Evolutionary conservation across 2,329 filamentous ascomycete species (phyloP), one percentile per base, ranked within the genome.

Genomic region (Capronia coronata): DNA sequence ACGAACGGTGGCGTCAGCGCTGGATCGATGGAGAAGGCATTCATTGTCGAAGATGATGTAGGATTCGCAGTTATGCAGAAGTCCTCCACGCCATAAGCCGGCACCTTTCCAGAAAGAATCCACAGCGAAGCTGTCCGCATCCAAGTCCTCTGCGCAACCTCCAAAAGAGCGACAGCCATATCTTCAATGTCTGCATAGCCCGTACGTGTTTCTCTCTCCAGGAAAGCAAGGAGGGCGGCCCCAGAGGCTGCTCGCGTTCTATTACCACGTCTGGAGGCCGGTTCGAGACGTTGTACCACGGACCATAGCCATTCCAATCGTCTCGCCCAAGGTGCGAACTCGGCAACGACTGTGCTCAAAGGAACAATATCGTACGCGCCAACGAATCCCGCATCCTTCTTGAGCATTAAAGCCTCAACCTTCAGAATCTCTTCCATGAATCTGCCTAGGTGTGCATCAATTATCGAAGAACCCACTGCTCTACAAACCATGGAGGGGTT

Each of bases 321-420:
- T 60, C 87, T 78, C 40, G 78, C 85, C 91, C 91, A 97, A 37
- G 79, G 84, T n/a, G 84, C 82, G 62, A 97, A 96, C 62, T 93
- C 85, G 3, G 78, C 79, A 22, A 94, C 82, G 16, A 97, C 77
- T 1, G 83, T 84, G 43, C 93, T 94, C 59, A 98, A 70, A 2
- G 93, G 91, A 18, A 97, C 91, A 55, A 95, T 94, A 54, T 91
- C 85, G 65, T 96, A 95, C 1, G 87, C 91, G 35, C 91, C 91
- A 1, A 97, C 91, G 51, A 87, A 79, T 5, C 74, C 79, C 1
- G 89, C 77, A 71, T 96, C 88, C 61, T 82, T 80, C 39, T 75
- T 78, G 43, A 97, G 70, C 21, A 98, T 86, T 10, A 77, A 77
- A 49, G 77, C 78, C 68, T 98, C 93, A 2, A 96, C 87, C 46